Percentiles rank a stretch among this genome's conserved stretches.
phyloP scores from a whole-genome alignment of 2,329 filamentous ascomycete species.

The Byssochlamys sp. region DNA sequence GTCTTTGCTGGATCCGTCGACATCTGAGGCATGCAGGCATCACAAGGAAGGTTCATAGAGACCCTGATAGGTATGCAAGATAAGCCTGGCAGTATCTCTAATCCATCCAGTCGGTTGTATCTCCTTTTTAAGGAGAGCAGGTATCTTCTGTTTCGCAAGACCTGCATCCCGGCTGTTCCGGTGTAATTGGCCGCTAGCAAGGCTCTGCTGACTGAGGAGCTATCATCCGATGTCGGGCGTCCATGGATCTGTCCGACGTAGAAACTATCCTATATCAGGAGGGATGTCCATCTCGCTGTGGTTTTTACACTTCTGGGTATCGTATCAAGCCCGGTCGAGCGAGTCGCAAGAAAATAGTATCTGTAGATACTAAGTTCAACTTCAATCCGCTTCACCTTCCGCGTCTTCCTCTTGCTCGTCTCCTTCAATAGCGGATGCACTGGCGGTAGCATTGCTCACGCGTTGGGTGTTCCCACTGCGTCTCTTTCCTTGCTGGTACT shows the following conservation, averaged over 20 bases:
- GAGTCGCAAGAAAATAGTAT: not conserved
- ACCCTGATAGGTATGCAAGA: not conserved
- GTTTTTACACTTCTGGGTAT: too few species aligned
- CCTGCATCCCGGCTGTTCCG: not conserved
- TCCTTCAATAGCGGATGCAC: not conserved
- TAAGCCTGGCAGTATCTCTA: not conserved
- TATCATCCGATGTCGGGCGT: not conserved
- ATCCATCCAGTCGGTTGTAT: not conserved
- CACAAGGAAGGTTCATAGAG: not conserved
- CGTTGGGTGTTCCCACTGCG: conserved; percentile 12
- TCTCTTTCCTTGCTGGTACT: conserved; percentile 17
- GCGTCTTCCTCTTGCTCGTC: not conserved
- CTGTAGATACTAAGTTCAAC: not conserved
- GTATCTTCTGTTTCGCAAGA: not conserved
- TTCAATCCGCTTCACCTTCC: not conserved
- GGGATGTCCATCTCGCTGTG: too few species aligned
- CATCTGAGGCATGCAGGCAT: not conserved
- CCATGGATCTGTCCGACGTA: not conserved
- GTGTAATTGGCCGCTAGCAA: not conserved
- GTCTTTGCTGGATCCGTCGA: too few species aligned
- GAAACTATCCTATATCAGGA: not conserved
- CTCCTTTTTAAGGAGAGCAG: not conserved
- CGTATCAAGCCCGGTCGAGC: too few species aligned
- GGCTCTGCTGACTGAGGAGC: not conserved
- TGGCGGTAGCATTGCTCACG: not conserved